Base-by-base conservation (phyloP, 139 green algal species). In the Tetradesmus obliquus region DNA sequence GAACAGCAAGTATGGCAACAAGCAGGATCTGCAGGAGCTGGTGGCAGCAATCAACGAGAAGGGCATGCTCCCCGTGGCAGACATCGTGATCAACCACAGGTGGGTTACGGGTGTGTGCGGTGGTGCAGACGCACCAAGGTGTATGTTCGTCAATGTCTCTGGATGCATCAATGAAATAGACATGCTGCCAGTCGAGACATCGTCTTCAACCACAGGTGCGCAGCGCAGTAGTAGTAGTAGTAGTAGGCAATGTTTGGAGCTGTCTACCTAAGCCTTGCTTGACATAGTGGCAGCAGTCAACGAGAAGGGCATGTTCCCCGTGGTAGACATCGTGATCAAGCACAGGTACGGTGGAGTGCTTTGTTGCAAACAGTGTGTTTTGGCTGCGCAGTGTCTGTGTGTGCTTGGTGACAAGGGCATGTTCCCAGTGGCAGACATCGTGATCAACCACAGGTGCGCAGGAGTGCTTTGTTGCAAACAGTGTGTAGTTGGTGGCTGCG, bases 41-140 rank as follows among this genome's bases (percentile, higher is more conserved):
- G 72, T 89, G 55, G 66, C 45, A 32, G 57, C 71, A 13, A 8
- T 74, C 3, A 86, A 86, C 12, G 88, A 83, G 6, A 88, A 87
- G 1, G 95, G 93, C 84, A 92, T 99, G 51, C 95, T 94, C 54
- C 91, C 93, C 51, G 88, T 99, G 0, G 97, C 96, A 19, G 97
- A 99, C 93, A 97, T 98, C 79, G 97, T 99, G 45, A 98, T 99
- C 93, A 98, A 99, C 93, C 97, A 98, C 92, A 84, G 82, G 55
- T 88, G 9, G 93, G 9, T 60, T 76, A 86, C 19, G 93, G 95
- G 90, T 92, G 95, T 87, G 92, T 93, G 71, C 74, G 93, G 24
- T 95, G 96, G 9, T 83, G 95, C 58, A 98, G 95, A 93, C 32
- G 32, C 32, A 45, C 32, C 32, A 45, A 13, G 10, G 60, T 72